Conservation (phyloP, 2,329 filamentous ascomycete genomes). For the Fusarium metavorans region DNA sequence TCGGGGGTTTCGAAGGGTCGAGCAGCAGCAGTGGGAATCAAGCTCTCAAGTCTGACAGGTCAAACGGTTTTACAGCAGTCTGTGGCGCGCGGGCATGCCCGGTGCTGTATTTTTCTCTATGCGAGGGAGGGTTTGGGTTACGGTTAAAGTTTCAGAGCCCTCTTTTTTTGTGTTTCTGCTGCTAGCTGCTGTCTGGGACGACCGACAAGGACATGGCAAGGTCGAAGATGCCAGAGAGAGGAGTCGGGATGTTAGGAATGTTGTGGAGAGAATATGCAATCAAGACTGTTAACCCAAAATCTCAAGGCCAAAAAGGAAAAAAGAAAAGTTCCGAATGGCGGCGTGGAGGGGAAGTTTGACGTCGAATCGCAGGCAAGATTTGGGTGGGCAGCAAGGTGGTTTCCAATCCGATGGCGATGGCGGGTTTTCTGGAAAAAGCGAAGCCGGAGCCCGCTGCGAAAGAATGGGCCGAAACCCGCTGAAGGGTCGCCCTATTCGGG, state of each 20-base stretch:
- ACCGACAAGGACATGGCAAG: conserved; percentile 34
- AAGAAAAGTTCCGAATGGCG: neutral
- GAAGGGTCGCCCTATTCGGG: conserved; percentile 34
- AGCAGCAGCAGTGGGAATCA: conserved; percentile 8
- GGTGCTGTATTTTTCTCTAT: conserved; percentile 15
- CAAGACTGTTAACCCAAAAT: neutral
- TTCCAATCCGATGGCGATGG: conserved; percentile 23
- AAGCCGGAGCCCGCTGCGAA: conserved; percentile 27
- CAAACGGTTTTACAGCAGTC: conserved; percentile 36
- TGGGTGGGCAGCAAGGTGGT: neutral
- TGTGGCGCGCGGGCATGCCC: conserved; percentile 40
- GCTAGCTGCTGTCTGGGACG: conserved; percentile 11
- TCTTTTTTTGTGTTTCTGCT: neutral
- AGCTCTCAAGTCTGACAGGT: conserved; percentile 42
- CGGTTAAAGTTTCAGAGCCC: neutral
- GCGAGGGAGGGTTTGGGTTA: neutral
- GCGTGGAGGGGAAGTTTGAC: conserved; percentile 27
- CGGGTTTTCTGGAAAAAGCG: conserved; percentile 44
- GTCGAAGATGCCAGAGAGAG: conserved; percentile 1
- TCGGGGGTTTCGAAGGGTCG: neutral
- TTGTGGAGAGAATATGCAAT: neutral
- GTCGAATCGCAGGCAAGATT: neutral
- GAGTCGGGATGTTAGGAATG: neutral
- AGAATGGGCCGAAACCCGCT: conserved; percentile 12
- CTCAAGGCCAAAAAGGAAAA: neutral